These are phyloP conservation scores for Yamadazyma atlantica DNA, from an alignment of 1,139 yeast genomes.

Conservation along the genomic window DNA sequence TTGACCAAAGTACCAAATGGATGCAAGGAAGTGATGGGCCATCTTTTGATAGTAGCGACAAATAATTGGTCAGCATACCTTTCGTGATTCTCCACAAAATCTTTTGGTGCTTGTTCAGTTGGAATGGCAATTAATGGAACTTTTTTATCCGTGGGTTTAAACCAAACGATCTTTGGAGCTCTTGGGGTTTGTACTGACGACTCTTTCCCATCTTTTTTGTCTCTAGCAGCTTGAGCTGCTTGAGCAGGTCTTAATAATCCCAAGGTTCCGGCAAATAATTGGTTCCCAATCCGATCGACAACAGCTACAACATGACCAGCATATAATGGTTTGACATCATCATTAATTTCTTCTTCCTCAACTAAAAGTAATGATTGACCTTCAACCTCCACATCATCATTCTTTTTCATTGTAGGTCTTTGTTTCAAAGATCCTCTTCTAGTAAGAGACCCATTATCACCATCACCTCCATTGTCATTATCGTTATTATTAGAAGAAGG, in stretches of 20 bases:
- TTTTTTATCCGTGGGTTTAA: conserved; percentile 95
- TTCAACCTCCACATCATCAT: conserved; percentile 97
- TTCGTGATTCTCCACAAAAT: conserved; percentile 91
- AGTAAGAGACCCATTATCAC: conserved; percentile 43
- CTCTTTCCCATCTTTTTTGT: conserved; percentile 56
- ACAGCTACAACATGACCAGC: conserved; percentile 99
- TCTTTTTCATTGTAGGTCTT: conserved; percentile 97
- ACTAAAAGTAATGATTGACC: conserved; percentile 89
- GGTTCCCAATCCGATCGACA: conserved; percentile 96
- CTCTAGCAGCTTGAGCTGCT: conserved; percentile 83
- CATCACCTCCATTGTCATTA: conserved; percentile 21
- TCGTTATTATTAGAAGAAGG: conserved; percentile 25
- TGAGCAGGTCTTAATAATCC: conserved; percentile 95
- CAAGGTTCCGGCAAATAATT: conserved; percentile 87
- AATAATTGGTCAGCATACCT: conserved; percentile 77
- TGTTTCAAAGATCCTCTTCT: conserved; percentile 92
- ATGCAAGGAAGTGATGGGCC: conserved; percentile 98
- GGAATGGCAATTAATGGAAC: conserved; percentile 98
- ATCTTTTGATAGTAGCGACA: conserved; percentile 93
- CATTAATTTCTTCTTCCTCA: conserved; percentile 95
- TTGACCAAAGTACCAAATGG: conserved; percentile 95
- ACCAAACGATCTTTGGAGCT: conserved; percentile 96
- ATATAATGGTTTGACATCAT: conserved; percentile 87
- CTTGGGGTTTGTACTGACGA: conserved; percentile 49
- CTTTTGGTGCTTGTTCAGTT: conserved; percentile 95